These are phyloP conservation scores for Haematococcus sp. DNA, from an alignment of 139 green algal genomes.

Conservation along the genomic window DNA sequence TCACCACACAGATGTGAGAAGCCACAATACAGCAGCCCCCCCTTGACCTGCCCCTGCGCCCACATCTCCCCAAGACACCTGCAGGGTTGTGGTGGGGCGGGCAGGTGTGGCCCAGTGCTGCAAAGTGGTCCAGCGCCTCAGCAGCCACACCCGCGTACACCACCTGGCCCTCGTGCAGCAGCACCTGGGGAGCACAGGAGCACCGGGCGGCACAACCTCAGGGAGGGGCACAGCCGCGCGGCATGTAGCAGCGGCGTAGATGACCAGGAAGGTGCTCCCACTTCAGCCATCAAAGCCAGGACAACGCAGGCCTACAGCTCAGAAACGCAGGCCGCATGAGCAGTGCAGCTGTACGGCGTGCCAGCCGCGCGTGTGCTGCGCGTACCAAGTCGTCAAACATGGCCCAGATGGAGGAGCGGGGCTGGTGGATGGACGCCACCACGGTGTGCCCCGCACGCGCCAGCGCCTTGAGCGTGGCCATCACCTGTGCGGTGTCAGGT, in stretches of 20 bases:
- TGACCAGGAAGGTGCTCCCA: too few relatives aligned
- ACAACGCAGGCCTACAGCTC: too few relatives aligned
- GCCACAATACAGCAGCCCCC: too few relatives aligned
- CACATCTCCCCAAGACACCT: neutral
- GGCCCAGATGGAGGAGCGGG: conserved; percentile 78
- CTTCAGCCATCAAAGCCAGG: too few relatives aligned
- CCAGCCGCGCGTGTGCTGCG: too few relatives aligned
- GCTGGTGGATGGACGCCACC: conserved; percentile 85
- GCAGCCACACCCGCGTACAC: conserved; percentile 59
- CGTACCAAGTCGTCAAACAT: conserved; percentile 70
- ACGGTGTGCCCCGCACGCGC: conserved; percentile 66
- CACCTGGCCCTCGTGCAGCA: conserved; percentile 61
- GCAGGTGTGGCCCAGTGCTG: conserved; percentile 65
- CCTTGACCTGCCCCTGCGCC: too few relatives aligned
- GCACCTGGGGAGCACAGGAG: conserved; percentile 11
- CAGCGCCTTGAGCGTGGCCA: conserved; percentile 32
- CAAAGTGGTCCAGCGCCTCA: conserved; percentile 70
- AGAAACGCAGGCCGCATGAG: too few relatives aligned
- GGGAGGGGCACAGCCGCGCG: too few relatives aligned
- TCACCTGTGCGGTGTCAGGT: conserved; percentile 23
- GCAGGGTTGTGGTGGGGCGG: conserved; percentile 76
- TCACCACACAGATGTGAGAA: too few relatives aligned
- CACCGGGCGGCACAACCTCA: too few relatives aligned
- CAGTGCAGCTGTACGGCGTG: too few relatives aligned
- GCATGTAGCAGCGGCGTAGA: too few relatives aligned